Base-by-base conservation (phyloP, 768 basidiomycete species). In the Russula foetens region DNA sequence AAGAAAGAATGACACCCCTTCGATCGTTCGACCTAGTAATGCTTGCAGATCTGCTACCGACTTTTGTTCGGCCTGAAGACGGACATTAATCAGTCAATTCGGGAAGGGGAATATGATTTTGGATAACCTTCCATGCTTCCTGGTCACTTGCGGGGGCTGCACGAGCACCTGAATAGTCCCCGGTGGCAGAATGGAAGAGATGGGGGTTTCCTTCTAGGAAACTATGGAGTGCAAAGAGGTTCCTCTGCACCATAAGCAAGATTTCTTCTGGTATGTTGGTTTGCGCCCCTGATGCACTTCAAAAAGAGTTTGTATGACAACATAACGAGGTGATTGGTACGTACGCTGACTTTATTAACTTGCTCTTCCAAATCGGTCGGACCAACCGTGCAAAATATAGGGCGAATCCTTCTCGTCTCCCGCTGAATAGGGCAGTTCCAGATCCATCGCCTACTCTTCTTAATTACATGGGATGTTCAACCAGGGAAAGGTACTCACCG, bases 1-100 rank as follows among this genome's bases (percentile, higher is more conserved):
- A 28, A 98, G 79, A 53, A 98, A 78, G 72, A 98, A 99, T 0
- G 93, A 92, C 58, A 98, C 83, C 0, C 92, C 97, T 72, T 99
- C 97, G 51, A 98, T 90, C 5, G 92, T 86, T 68, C 95, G 84
- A 11, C 81, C 82, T 48, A 98, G 75, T 47, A 99, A 80, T 21
- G 79, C 74, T 49, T 85, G 79, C 7, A 96, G 74, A 69, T 90
- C 85, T n/a, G 79, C 76, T n/a, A 91, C 85, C 17, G 92, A 93
- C 51, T 72, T 79, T 69, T 91, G 87, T 70, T 96, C 92, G 2
- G 84, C 88, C 88, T 93, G 59, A 31, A 43, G 24, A 63, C 9
- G 6, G 45, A 55, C 62, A 14, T 35, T 35, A 52, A 59, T 35
- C 33, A 64, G 69, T 59, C 68, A 46, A 58, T 60, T 19, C 29